Conservation (phyloP, 2,329 filamentous ascomycete genomes). For the Xylaria sp. region DNA sequence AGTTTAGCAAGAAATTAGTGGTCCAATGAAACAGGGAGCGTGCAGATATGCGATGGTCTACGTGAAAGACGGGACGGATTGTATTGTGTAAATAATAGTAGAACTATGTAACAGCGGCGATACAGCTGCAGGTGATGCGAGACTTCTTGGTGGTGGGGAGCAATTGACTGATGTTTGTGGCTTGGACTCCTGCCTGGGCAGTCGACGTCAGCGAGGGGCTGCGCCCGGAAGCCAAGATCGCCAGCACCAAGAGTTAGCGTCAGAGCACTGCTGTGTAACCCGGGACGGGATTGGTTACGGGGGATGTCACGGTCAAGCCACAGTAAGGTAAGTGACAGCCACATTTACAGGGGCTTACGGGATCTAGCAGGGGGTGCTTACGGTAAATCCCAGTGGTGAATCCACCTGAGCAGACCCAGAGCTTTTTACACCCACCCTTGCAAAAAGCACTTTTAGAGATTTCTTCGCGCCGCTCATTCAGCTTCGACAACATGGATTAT, state of each 20-base stretch:
- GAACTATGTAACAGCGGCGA: not conserved
- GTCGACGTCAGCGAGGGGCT: conserved; percentile 40
- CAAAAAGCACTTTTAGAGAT: not conserved
- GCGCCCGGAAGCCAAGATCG: conserved; percentile 27
- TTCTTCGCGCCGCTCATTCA: not conserved
- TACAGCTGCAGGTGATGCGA: not conserved
- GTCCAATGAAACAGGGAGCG: not conserved
- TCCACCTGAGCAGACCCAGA: not conserved
- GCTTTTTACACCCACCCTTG: not conserved
- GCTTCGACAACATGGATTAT: not conserved
- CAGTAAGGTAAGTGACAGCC: not conserved
- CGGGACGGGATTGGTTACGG: too few species aligned
- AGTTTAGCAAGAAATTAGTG: not conserved
- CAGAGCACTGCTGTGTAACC: not conserved
- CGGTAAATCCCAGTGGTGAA: not conserved
- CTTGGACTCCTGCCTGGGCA: conserved; percentile 19
- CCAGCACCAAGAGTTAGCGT: not conserved
- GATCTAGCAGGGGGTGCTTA: too few species aligned
- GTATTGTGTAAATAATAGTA: not conserved
- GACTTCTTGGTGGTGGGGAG: conserved; percentile 8
- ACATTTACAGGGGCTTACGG: conserved; percentile 8
- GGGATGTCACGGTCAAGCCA: not conserved
- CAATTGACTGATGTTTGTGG: conserved; percentile 31
- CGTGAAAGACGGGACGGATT: not conserved
- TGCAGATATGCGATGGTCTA: not conserved